A percentile compares a stretch with the other conserved stretches of the same genome.
These are phyloP conservation scores for Austroboletus rostrupii DNA, from an alignment of 1,284 basidiomycete genomes.

Conservation along the genomic window DNA sequence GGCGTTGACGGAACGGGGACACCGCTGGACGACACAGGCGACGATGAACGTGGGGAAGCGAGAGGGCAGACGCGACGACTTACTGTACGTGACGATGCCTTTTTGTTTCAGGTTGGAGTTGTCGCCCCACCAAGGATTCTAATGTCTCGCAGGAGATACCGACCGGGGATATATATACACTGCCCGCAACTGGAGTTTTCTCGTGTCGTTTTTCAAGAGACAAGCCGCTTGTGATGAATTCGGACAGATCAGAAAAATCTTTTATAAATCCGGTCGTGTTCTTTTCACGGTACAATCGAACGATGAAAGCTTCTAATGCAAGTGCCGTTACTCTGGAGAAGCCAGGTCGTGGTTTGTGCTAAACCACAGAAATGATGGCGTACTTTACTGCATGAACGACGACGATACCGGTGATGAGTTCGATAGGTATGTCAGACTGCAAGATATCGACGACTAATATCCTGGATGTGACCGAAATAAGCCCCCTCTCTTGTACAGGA, in stretches of 20 bases:
- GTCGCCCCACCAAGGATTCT: slow-evolving; percentile 94
- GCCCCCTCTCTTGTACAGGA: slow-evolving; percentile 83
- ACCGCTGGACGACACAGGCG: slow-evolving; percentile 47
- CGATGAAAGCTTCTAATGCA: slow-evolving; percentile 86
- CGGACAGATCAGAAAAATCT: slow-evolving; percentile 95
- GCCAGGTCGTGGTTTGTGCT: not conserved
- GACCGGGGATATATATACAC: slow-evolving; percentile 92
- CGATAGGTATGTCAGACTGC: slow-evolving; percentile 78
- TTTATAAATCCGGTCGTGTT: slow-evolving; percentile 91
- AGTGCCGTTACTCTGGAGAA: slow-evolving; percentile 72
- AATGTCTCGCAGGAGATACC: slow-evolving; percentile 19
- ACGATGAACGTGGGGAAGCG: not conserved
- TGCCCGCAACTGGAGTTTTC: slow-evolving; percentile 83
- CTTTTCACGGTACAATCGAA: slow-evolving; percentile 82
- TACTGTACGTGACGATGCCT: slow-evolving; percentile 80
- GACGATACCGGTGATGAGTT: slow-evolving; percentile 87
- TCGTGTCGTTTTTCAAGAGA: slow-evolving; percentile 74
- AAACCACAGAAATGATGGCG: slow-evolving; percentile 7
- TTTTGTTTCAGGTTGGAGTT: slow-evolving; percentile 67
- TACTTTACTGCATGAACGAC: slow-evolving; percentile 93
- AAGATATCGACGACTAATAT: slow-evolving; percentile 96
- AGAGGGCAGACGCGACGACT: slow-evolving; percentile 31
- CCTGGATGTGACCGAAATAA: slow-evolving; percentile 89
- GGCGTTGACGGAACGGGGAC: slow-evolving; percentile 77
- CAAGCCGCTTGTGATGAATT: slow-evolving; percentile 88